These are phyloP conservation scores for Fennellomyces sp. DNA, from an alignment of 371 early-diverging fungal genomes.

Conservation along the genomic window DNA sequence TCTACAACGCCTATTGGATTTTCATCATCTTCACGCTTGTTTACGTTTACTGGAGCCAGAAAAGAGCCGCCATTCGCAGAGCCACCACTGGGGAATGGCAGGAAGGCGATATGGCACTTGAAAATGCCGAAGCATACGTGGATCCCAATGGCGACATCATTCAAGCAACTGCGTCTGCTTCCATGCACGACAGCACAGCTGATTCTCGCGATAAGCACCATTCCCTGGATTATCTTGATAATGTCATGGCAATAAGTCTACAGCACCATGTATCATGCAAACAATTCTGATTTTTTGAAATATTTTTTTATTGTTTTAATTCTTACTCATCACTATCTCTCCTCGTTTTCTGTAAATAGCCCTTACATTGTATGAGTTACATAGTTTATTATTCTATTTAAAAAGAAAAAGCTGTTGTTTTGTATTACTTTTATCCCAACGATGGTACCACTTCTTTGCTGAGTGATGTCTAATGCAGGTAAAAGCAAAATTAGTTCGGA, in stretches of 20 bases:
- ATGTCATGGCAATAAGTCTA: neutral
- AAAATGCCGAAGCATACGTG: constrained; percentile 25
- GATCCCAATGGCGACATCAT: constrained; percentile 24
- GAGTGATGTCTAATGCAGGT: too few species aligned
- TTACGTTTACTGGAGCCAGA: constrained; percentile 45
- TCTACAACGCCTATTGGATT: constrained; percentile 81
- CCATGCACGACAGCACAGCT: neutral
- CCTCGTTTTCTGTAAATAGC: neutral
- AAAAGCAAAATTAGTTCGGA: too few species aligned
- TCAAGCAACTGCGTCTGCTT: neutral
- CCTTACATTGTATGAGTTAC: too few species aligned
- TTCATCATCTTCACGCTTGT: constrained; percentile 51
- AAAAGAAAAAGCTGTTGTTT: too few species aligned
- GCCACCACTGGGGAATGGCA: constrained; percentile 37
- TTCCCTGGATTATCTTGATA: neutral
- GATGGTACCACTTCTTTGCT: too few species aligned
- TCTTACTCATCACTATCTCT: neutral
- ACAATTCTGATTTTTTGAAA: too few species aligned
- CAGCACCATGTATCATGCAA: neutral
- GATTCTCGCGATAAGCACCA: neutral
- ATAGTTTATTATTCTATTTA: too few species aligned
- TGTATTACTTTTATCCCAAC: too few species aligned
- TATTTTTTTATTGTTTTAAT: too few species aligned
- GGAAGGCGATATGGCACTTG: constrained; percentile 29
- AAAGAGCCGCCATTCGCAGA: constrained; percentile 27